Conservation (phyloP, 202 grass and related monocot species). For the Schoenoplectus triqueter region DNA sequence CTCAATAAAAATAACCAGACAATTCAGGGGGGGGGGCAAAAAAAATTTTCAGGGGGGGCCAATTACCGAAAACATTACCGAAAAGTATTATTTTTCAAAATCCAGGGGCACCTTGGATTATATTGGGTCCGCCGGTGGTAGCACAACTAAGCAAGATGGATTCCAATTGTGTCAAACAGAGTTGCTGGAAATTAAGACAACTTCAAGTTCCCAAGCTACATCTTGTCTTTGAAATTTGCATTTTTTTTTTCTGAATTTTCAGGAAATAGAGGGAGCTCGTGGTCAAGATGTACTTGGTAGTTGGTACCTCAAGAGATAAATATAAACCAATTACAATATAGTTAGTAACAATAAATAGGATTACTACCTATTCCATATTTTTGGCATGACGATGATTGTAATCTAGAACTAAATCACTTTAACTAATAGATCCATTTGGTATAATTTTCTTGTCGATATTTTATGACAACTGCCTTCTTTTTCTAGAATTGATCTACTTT, state of each 20-base stretch:
- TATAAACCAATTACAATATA: not conserved
- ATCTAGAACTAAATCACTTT: not conserved
- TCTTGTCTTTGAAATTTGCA: constrained; percentile 11
- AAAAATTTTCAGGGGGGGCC: too few species aligned
- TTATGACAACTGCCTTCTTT: too few species aligned
- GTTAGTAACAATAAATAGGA: constrained; percentile 4
- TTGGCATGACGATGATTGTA: constrained; percentile 1
- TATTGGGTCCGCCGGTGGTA: too few species aligned
- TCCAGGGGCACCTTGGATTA: too few species aligned
- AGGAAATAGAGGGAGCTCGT: constrained; percentile 20
- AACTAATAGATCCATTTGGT: constrained; percentile 4
- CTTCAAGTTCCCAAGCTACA: constrained; percentile 72
- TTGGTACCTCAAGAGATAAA: not conserved
- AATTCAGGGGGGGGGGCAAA: too few species aligned
- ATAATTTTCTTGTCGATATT: not conserved
- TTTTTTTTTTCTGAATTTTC: not conserved
- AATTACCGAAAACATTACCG: too few species aligned
- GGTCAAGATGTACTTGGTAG: not conserved
- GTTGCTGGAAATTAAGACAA: constrained; percentile 61
- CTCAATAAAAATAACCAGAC: too few species aligned
- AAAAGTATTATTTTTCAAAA: too few species aligned
- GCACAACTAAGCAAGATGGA: constrained; percentile 61
- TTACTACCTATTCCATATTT: constrained; percentile 21
- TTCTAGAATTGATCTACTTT: too few species aligned
- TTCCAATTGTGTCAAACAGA: constrained; percentile 53